Evolutionary conservation across 306 rosid genomes (phyloP), one percentile per base, ranked within the genome.

Genomic region (Acacia acuminata): DNA sequence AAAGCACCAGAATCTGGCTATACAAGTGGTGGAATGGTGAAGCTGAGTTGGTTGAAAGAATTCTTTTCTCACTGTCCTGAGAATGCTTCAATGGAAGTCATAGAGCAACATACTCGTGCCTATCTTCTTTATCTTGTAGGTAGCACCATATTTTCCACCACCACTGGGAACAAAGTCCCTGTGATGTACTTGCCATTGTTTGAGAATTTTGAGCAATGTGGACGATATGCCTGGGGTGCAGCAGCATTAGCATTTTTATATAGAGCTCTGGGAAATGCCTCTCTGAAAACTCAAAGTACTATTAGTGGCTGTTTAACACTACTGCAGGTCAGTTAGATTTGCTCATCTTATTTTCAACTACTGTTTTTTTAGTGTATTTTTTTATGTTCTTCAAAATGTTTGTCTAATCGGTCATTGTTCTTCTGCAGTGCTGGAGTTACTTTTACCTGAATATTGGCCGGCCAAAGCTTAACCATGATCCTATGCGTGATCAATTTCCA

Each of bases 11-110:
- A 71, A 22, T 22, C 75, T 43, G 36, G 55, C 22, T 71, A 71
- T 71, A 71, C 75, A 71, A 71, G 75, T 43, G 75, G 75, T 71
- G 75, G 75, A 71, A 71, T 71, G 75, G 75, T 71, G 75, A 71
- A 71, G 55, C 55, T 71, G 12, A 71, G 75, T 71, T 71, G 75
- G 75, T 43, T 71, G 75, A 71, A 71, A 43, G 75, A 71, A 53
- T 71, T 71, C 75, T 71, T 71, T 71, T 71, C 55, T 71, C 55
- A 7, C 55, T 71, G 75, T 71, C 75, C 75, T 71, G 75, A 71
- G 44, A 48, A 71, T 71, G 75, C 55, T n/a, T 13, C 75, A 42
- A 43, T 43, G 32, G 75, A 71, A 43, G 75, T 71, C 36, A 71
- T 71, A 43, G 75, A 71, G 36, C 75, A 71, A 22, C 75, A 71